These are phyloP conservation scores for Aspergillus neotritici DNA, from an alignment of 2,329 filamentous ascomycete species.

Conservation along the genomic window DNA sequence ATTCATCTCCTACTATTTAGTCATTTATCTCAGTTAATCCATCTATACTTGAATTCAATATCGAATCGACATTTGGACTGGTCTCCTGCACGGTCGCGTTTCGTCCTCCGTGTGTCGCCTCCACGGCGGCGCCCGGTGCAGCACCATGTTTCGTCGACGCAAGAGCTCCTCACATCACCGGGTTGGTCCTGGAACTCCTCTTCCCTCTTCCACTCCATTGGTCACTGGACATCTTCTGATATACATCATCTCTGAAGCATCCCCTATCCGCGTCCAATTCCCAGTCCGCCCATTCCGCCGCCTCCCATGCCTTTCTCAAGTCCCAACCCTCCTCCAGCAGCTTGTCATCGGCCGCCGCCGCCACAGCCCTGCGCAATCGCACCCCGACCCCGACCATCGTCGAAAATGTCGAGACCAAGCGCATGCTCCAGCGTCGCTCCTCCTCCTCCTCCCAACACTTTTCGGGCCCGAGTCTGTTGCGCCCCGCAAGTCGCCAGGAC, in stretches of 20 bases:
- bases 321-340: slow-evolving; percentile 58
- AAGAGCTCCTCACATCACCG: slow-evolving; percentile 40
- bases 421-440: slow-evolving; percentile 65
- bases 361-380: slow-evolving; percentile 72
- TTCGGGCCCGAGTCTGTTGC: slow-evolving; percentile 36
- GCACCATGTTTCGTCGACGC: slow-evolving; percentile 38
- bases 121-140: slow-evolving; percentile 7
- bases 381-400: slow-evolving; percentile 74
- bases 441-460: slow-evolving; percentile 65
- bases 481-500: slow-evolving; percentile 35
- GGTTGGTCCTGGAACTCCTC: slow-evolving; percentile 16
- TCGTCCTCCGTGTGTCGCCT: slow-evolving; percentile 7
- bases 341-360: slow-evolving; percentile 79
- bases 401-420: slow-evolving; percentile 79
- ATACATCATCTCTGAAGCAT: slow-evolving; percentile 38
- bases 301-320: slow-evolving; percentile 72
- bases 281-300: slow-evolving; percentile 72
- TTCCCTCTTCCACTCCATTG: background rate
- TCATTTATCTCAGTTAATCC: too few species aligned
- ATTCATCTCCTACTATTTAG: too few species aligned
- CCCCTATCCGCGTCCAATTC: slow-evolving; percentile 59
- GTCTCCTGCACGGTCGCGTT: too few species aligned
- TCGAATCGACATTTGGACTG: too few species aligned
- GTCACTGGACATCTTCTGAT: slow-evolving; percentile 7
- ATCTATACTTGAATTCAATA: too few species aligned